Percentiles rank a stretch among this genome's conserved stretches.
Evolutionary conservation across 331 rosid genomes (phyloP).

Genomic region (Cucumis variabilis): DNA sequence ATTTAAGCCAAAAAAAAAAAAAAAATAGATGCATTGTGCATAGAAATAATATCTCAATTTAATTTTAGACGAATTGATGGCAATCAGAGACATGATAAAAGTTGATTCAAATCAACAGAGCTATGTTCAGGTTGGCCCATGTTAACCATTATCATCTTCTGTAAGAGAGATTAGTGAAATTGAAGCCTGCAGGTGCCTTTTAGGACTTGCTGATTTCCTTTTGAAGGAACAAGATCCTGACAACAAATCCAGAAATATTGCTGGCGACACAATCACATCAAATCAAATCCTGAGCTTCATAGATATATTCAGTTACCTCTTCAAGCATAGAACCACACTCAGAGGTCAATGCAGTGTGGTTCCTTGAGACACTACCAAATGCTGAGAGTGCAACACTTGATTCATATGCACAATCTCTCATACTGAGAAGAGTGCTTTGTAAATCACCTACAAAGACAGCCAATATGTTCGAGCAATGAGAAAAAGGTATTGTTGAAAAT

Average conservation of each 20-base stretch:
- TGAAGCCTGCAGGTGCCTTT: conserved; percentile 1
- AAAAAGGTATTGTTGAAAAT: conserved; percentile 24
- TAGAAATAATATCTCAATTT: no score
- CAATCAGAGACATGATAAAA: neutral
- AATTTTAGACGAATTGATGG: neutral
- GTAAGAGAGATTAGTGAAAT: neutral
- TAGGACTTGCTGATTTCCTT: neutral
- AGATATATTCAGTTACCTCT: conserved; percentile 62
- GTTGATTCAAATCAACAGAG: neutral
- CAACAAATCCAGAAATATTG: conserved; percentile 9
- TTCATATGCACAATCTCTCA: conserved; percentile 92
- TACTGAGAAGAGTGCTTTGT: conserved; percentile 79
- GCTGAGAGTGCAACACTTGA: conserved; percentile 75
- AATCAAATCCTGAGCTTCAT: neutral
- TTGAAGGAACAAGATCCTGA: neutral
- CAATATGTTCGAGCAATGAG: conserved; percentile 33
- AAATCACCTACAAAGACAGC: conserved; percentile 64
- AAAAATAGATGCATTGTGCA: neutral
- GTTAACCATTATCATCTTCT: neutral
- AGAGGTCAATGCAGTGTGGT: conserved; percentile 92
- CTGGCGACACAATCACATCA: neutral
- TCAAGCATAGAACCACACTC: conserved; percentile 99
- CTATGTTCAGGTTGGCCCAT: neutral
- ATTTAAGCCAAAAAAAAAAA: neutral
- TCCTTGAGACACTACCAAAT: conserved; percentile 73